Evolutionary conservation across 306 rosid species (phyloP).

Genomic region (Aeschynomene evenia): DNA sequence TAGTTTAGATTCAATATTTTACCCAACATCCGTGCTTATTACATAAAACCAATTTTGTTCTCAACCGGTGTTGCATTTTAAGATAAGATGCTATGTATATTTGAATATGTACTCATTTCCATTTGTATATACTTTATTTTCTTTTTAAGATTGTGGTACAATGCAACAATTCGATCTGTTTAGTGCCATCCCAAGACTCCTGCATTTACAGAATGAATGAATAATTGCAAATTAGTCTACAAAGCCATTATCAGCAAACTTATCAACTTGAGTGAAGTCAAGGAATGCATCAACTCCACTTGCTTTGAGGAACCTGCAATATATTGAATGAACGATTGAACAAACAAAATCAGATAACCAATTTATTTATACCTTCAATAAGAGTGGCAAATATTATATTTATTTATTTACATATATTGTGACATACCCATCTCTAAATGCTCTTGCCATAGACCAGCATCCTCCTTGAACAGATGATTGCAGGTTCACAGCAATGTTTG

Average conservation of each 20-base stretch:
- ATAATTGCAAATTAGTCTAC: slow-evolving; percentile 15
- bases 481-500: slow-evolving; percentile 76
- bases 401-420: too few species aligned
- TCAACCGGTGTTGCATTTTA: not conserved
- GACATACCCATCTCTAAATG: slow-evolving; percentile 67
- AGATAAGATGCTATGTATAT: not conserved
- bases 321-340: too few species aligned
- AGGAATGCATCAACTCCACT: slow-evolving; percentile 58
- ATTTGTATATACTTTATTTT: slow-evolving; percentile 17
- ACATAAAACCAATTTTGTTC: not conserved
- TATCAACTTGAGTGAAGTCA: slow-evolving; percentile 54
- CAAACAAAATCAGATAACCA: not conserved
- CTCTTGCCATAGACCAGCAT: slow-evolving; percentile 64
- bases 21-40: not conserved
- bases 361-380: not conserved
- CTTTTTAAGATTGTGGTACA: not conserved
- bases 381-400: slow-evolving; percentile 3
- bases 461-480: slow-evolving; percentile 71
- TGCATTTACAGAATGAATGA: not conserved
- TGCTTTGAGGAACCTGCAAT: slow-evolving; percentile 61
- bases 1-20: too few species aligned
- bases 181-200: not conserved
- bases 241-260: slow-evolving; percentile 42
- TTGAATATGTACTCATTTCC: not conserved
- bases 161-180: not conserved